A percentile compares a stretch with the other conserved stretches of the same genome.
phyloP scores from a whole-genome alignment of 352 stramenopile genomes.

The Thraustochytrium striatum region DNA sequence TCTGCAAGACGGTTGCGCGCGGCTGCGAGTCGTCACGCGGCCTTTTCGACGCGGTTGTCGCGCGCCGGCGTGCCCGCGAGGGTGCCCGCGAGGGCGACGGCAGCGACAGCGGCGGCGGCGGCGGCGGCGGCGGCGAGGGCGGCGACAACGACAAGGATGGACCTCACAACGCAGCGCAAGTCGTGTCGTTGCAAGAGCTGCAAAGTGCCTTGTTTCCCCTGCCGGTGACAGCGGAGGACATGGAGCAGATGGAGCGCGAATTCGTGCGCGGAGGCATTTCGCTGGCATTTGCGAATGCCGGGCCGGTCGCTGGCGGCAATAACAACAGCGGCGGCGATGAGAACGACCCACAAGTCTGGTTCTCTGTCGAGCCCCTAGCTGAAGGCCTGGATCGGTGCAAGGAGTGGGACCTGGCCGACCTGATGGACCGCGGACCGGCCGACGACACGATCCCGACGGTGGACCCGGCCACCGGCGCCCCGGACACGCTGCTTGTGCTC shows the following conservation, averaged over 20 bases:
- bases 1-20: neutral
- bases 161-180: too few relatives aligned
- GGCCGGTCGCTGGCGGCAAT: neutral
- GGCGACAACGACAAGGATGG: too few relatives aligned
- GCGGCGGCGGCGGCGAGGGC: too few relatives aligned
- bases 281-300: neutral
- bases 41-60: too few relatives aligned
- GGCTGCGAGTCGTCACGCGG: neutral
- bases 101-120: too few relatives aligned
- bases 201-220: neutral
- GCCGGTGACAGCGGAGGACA: neutral
- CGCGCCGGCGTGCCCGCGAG: too few relatives aligned
- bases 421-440: neutral
- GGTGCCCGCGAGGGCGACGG: too few relatives aligned
- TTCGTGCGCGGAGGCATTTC: neutral
- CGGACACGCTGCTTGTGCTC: neutral
- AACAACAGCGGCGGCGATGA: neutral
- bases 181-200: neutral
- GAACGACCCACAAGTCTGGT: too few relatives aligned
- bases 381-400: neutral
- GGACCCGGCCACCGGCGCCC: neutral
- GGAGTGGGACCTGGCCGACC: conserved; percentile 1
- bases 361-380: neutral
- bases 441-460: neutral
- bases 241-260: neutral